Evolutionary conservation across 1,284 basidiomycete species (phyloP).

Genomic region (Pascua guehoae): DNA sequence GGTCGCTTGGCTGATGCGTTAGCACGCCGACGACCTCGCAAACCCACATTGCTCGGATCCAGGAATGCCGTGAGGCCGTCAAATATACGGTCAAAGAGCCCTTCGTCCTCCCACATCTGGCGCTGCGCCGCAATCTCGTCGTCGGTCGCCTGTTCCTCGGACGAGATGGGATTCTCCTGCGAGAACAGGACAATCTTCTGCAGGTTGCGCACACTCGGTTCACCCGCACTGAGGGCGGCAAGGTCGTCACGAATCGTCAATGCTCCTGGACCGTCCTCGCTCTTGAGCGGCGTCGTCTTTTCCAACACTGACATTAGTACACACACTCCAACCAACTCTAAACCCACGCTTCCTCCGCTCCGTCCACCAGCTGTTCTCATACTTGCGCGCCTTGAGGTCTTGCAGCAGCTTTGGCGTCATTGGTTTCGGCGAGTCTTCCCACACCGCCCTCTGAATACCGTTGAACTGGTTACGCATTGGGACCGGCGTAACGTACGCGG

Average conservation of each 20-base stretch:
- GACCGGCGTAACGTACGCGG: too few species aligned
- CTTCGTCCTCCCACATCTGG: slow-evolving; percentile 24
- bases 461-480: too few species aligned
- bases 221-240: slow-evolving; percentile 1
- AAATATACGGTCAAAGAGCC: slow-evolving; percentile 31
- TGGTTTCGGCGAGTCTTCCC: slow-evolving; percentile 40
- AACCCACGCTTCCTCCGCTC: slow-evolving; percentile 32
- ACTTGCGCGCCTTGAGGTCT: slow-evolving; percentile 27
- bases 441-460: slow-evolving; percentile 5
- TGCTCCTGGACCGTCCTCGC: too few species aligned
- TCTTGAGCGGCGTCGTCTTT: slow-evolving; percentile 23
- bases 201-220: slow-evolving; percentile 23
- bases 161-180: slow-evolving; percentile 19
- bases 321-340: neutral
- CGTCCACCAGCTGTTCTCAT: slow-evolving; percentile 44
- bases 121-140: slow-evolving; percentile 5
- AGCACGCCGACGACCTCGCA: neutral
- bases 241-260: too few species aligned
- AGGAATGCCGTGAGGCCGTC: slow-evolving; percentile 29
- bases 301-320: slow-evolving; percentile 23
- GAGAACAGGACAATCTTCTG: slow-evolving; percentile 36
- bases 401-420: slow-evolving; percentile 17
- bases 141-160: slow-evolving; percentile 2
- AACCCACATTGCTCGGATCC: slow-evolving; percentile 24
- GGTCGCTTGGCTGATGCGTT: slow-evolving; percentile 15